Percentiles rank a stretch among this genome's conserved stretches.
These are phyloP conservation scores for Graphium sp. DNA, from an alignment of 2,329 filamentous ascomycete species.

Conservation along the genomic window DNA sequence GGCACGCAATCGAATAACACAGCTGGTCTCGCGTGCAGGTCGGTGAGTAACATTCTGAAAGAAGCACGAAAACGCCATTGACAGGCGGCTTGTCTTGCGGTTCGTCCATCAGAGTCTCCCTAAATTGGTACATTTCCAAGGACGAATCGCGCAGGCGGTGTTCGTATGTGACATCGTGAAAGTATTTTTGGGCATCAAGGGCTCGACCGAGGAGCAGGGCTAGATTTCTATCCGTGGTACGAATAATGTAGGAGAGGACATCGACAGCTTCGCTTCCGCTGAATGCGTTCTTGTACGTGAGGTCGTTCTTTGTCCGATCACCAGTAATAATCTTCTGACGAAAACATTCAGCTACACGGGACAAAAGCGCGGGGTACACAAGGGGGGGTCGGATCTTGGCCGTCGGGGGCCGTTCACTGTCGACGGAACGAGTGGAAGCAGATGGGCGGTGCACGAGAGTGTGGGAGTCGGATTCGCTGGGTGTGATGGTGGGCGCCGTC, in stretches of 20 bases:
- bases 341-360: slow-evolving; percentile 86
- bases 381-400: slow-evolving; percentile 58
- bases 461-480: slow-evolving; percentile 42
- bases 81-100: slow-evolving; percentile 55
- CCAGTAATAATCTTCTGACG: slow-evolving; percentile 71
- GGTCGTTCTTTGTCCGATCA: slow-evolving; percentile 87
- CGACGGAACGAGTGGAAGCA: slow-evolving; percentile 32
- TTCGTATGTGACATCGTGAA: slow-evolving; percentile 97
- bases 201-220: slow-evolving; percentile 81
- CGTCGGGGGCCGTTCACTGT: slow-evolving; percentile 39
- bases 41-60: slow-evolving; percentile 95
- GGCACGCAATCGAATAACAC: slow-evolving; percentile 96
- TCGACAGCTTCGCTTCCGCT: slow-evolving; percentile 93
- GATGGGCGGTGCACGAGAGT: slow-evolving; percentile 39
- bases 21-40: slow-evolving; percentile 91
- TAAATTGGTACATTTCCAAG: slow-evolving; percentile 91
- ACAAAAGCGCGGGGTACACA: slow-evolving; percentile 85
- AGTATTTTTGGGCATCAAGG: slow-evolving; percentile 94
- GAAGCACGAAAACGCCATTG: slow-evolving; percentile 88
- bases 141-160: slow-evolving; percentile 88
- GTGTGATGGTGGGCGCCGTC: slow-evolving; percentile 50
- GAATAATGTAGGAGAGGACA: slow-evolving; percentile 88
- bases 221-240: slow-evolving; percentile 88
- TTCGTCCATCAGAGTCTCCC: slow-evolving; percentile 78
- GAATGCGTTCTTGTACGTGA: slow-evolving; percentile 95